A percentile compares a stretch with the other conserved stretches of the same genome.
Evolutionary conservation across 768 basidiomycete species (phyloP).

Genomic region (Russula lepida): DNA sequence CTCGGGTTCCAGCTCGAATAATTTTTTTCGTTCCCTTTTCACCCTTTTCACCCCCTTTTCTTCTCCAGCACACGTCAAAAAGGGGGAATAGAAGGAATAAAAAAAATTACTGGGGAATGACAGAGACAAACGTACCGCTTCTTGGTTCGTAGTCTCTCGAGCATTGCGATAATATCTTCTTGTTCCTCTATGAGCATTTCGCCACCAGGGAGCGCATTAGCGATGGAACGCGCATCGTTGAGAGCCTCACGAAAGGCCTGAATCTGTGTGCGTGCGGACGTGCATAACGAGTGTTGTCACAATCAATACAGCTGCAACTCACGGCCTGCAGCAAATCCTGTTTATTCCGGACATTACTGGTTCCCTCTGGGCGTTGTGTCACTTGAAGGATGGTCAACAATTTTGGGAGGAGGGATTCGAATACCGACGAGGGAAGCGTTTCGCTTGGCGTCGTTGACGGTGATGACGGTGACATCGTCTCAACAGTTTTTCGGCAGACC

Average conservation of each 20-base stretch:
- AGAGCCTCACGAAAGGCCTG: conserved; percentile 60
- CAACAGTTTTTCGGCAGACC: not conserved
- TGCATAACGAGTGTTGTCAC: too few relatives aligned
- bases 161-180: conserved; percentile 59
- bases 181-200: conserved; percentile 64
- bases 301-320: not conserved
- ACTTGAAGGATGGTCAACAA: conserved; percentile 53
- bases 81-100: too few relatives aligned
- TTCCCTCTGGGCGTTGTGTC: conserved; percentile 48
- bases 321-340: conserved; percentile 64
- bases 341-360: conserved; percentile 47
- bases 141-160: conserved; percentile 52
- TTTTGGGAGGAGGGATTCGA: conserved; percentile 50
- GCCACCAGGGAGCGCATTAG: conserved; percentile 56
- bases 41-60: too few relatives aligned
- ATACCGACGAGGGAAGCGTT: conserved; percentile 29
- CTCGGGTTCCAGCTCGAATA: not conserved
- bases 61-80: too few relatives aligned
- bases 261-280: conserved; percentile 39
- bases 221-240: conserved; percentile 50
- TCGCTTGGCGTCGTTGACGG: not conserved
- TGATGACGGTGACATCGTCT: not conserved
- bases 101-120: too few relatives aligned
- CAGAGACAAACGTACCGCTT: conserved; percentile 40
- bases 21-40: not conserved